Conservation (phyloP, 768 basidiomycete species). For the Pleurotus salmoneostramineus region DNA sequence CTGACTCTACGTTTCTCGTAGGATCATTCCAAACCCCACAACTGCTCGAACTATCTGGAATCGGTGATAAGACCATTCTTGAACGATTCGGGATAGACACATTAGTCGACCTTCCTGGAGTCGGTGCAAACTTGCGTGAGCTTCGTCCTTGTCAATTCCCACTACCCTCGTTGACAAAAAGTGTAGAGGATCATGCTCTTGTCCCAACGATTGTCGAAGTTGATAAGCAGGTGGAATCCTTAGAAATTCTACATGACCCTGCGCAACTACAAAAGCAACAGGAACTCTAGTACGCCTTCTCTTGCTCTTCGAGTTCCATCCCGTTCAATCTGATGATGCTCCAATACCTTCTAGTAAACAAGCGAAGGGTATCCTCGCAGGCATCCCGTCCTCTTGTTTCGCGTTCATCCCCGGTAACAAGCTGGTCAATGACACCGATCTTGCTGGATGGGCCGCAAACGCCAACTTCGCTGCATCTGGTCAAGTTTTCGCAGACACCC, state of each 20-base stretch:
- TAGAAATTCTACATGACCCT: constrained; percentile 8
- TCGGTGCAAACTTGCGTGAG: constrained; percentile 25
- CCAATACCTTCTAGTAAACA: neutral
- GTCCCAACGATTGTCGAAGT: constrained; percentile 5
- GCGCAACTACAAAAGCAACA: constrained; percentile 2
- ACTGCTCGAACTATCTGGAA: constrained; percentile 19
- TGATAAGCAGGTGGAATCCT: neutral
- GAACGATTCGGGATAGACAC: constrained; percentile 12
- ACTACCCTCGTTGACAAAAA: neutral
- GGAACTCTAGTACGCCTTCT: constrained; percentile 4
- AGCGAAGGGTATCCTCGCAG: constrained; percentile 7
- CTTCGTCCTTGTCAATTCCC: neutral
- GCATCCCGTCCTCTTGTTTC: constrained; percentile 9
- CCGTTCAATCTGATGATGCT: neutral
- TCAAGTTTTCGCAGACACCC: neutral
- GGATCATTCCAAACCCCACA: constrained; percentile 26
- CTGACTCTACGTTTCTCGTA: neutral
- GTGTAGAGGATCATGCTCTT: constrained; percentile 4
- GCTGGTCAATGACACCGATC: neutral
- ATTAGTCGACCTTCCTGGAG: constrained; percentile 23
- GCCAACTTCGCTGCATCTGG: neutral
- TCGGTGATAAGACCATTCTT: constrained; percentile 16
- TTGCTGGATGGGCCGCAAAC: neutral
- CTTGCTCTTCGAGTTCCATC: neutral
- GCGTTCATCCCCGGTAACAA: constrained; percentile 7